Conservation (phyloP, 2,329 filamentous ascomycete species). For the Apiospora malaysiana region DNA sequence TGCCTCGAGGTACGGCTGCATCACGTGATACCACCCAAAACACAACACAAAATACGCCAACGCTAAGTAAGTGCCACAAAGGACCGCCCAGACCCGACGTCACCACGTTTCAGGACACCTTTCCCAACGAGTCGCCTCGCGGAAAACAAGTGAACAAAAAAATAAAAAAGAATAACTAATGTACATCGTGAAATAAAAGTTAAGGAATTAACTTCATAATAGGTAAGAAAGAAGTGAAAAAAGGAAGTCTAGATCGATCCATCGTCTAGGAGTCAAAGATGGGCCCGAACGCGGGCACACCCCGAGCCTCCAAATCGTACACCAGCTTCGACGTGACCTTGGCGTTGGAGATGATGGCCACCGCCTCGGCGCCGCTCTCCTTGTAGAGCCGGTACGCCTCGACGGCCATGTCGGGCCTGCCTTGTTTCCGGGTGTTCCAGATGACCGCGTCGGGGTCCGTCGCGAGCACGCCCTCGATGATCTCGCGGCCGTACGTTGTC, state of each 20-base stretch:
- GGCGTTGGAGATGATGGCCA: slow-evolving; percentile 43
- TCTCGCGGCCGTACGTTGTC: slow-evolving; percentile 41
- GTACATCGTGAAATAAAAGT: not conserved
- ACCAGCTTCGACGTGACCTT: slow-evolving; percentile 40
- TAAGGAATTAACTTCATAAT: not conserved
- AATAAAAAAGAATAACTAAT: not conserved
- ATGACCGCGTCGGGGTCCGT: slow-evolving; percentile 42
- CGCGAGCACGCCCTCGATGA: slow-evolving; percentile 33
- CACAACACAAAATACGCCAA: not conserved
- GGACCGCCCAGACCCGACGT: not conserved
- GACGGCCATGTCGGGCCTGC: slow-evolving; percentile 39
- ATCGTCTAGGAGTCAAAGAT: slow-evolving; percentile 41
- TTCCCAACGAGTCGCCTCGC: not conserved
- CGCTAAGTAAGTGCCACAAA: slow-evolving; percentile 4
- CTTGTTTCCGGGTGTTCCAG: slow-evolving; percentile 37
- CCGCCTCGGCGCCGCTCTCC: slow-evolving; percentile 37
- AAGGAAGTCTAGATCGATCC: not conserved
- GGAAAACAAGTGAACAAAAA: not conserved
- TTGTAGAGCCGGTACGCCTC: slow-evolving; percentile 29
- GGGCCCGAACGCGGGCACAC: slow-evolving; percentile 42
- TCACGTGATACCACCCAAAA: not conserved
- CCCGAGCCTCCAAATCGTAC: slow-evolving; percentile 37
- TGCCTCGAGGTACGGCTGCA: not conserved
- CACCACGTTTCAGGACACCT: not conserved
- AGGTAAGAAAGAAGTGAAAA: too few relatives aligned